These are phyloP conservation scores for Delonix regia DNA, from an alignment of 306 rosid species.

Conservation along the genomic window DNA sequence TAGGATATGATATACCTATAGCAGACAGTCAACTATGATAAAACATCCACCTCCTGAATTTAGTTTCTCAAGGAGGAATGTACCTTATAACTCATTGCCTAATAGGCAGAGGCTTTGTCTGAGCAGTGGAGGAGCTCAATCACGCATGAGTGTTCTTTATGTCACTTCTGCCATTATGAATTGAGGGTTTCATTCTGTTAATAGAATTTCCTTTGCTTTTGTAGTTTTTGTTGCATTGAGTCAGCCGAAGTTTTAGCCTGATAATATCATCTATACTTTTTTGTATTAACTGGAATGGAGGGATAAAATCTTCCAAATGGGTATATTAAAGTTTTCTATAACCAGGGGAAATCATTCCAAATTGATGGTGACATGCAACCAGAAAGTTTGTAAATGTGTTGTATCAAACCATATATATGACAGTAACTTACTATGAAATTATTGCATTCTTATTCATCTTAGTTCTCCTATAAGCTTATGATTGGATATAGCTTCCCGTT, in stretches of 20 bases:
- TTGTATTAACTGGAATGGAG: background rate
- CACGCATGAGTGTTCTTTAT: background rate
- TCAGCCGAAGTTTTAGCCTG: background rate
- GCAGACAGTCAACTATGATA: background rate
- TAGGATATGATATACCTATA: conserved; percentile 16
- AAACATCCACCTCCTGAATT: background rate
- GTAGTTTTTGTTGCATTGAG: background rate
- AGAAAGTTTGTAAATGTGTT: conserved; percentile 9
- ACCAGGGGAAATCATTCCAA: background rate
- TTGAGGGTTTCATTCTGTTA: background rate
- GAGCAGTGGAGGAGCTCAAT: conserved; percentile 15
- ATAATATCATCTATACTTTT: background rate
- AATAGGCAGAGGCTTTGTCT: background rate
- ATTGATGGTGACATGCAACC: background rate
- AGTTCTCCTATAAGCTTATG: conserved; percentile 12
- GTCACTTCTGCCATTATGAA: background rate
- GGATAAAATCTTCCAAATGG: background rate
- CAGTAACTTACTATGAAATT: background rate
- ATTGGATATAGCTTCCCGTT: background rate
- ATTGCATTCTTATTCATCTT: background rate
- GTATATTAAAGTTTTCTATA: background rate
- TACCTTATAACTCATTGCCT: background rate
- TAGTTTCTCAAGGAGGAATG: conserved; percentile 14
- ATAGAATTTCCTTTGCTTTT: background rate
- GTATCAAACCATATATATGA: background rate